phyloP scores from a whole-genome alignment of 192 early-diverging fungal genomes.

The Mortierella antarctica region DNA sequence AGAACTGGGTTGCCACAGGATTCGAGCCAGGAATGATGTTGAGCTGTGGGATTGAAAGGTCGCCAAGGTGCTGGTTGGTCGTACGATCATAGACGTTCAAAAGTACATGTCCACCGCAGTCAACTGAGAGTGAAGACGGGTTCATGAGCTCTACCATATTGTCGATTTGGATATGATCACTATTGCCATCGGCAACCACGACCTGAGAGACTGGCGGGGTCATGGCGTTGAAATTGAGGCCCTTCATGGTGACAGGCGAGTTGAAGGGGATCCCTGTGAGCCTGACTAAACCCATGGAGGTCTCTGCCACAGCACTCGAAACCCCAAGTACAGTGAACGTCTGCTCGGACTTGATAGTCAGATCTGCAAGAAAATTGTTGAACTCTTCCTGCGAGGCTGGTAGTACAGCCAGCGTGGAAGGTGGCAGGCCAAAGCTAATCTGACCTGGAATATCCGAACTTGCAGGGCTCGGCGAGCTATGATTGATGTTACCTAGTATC shows the following conservation, averaged over 20 bases:
- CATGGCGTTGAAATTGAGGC: constrained; percentile 57
- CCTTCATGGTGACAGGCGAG: constrained; percentile 54
- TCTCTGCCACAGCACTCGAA: constrained; percentile 54
- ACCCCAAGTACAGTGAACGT: constrained; percentile 55
- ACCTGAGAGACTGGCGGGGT: constrained; percentile 53
- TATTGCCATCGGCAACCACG: constrained; percentile 57
- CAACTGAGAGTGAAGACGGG: constrained; percentile 55
- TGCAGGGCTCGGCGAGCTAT: constrained; percentile 8
- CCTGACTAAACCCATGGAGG: constrained; percentile 60
- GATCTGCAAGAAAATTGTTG: constrained; percentile 53
- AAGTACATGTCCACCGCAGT: constrained; percentile 44
- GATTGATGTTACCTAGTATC: constrained; percentile 7
- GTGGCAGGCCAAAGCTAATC: constrained; percentile 37
- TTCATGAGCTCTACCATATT: constrained; percentile 45
- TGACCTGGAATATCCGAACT: constrained; percentile 52
- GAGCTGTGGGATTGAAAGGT: constrained; percentile 50
- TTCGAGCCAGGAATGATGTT: constrained; percentile 50
- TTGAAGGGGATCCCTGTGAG: constrained; percentile 60
- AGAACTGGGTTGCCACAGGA: constrained; percentile 38
- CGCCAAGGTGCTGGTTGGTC: constrained; percentile 37
- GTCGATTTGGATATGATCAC: constrained; percentile 48
- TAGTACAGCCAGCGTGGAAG: constrained; percentile 52
- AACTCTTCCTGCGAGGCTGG: constrained; percentile 52
- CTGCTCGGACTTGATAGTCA: constrained; percentile 51
- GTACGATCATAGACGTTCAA: constrained; percentile 52